Conservation (phyloP, 768 basidiomycete genomes). For the Neoboletus magnificus region DNA sequence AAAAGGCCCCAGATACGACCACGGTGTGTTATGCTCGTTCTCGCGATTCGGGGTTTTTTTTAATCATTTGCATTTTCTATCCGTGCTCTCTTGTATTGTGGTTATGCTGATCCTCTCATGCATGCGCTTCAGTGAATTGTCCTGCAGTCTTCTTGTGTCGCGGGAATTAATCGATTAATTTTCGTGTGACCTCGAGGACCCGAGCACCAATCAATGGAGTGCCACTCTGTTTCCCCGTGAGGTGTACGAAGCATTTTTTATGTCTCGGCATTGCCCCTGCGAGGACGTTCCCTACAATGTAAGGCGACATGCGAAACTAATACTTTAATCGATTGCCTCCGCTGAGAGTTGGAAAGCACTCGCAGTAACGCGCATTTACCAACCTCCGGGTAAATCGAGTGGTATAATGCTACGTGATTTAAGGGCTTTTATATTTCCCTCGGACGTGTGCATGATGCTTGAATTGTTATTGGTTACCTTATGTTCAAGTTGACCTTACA, state of each 20-base stretch:
- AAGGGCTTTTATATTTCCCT: no score
- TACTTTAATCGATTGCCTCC: no score
- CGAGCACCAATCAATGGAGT: background rate
- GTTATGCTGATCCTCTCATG: background rate
- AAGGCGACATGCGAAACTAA: no score
- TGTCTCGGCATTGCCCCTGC: background rate
- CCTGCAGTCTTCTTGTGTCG: background rate
- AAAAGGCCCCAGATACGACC: background rate
- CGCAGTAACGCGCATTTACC: no score
- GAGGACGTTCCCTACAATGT: background rate
- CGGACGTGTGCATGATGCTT: no score
- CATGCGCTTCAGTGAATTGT: background rate
- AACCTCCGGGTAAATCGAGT: no score
- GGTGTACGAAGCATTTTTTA: background rate
- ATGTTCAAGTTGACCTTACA: no score
- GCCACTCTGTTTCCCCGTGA: background rate
- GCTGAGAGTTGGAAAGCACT: no score
- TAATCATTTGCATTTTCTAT: no score
- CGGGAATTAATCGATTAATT: background rate
- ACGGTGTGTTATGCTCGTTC: no score
- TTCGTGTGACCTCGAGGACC: background rate
- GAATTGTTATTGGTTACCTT: no score
- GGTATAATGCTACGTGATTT: no score
- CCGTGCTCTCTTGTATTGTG: background rate
- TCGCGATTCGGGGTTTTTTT: background rate